These are phyloP conservation scores for Lactarius hatsudake DNA, from an alignment of 768 basidiomycete genomes.

Conservation along the genomic window DNA sequence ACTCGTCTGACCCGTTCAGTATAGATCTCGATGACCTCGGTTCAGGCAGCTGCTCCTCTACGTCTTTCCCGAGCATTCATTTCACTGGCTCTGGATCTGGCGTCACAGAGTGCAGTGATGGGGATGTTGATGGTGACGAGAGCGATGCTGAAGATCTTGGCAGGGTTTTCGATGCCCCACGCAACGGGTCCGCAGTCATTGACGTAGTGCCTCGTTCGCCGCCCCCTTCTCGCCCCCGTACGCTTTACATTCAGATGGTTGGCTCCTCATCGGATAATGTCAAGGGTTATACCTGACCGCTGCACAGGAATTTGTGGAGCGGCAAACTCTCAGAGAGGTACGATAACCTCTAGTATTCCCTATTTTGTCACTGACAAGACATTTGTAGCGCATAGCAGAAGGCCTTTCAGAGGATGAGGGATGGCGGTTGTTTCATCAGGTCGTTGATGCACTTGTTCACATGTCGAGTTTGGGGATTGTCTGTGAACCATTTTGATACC, in stretches of 20 bases:
- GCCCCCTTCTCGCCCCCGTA: conserved; percentile 38
- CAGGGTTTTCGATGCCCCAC: conserved; percentile 28
- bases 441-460: conserved; percentile 85
- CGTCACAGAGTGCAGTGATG: conserved; percentile 46
- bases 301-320: conserved; percentile 79
- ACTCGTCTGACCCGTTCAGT: conserved; percentile 50
- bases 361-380: neutral
- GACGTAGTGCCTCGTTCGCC: conserved; percentile 18
- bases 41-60: conserved; percentile 47
- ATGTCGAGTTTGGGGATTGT: conserved; percentile 89
- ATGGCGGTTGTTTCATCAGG: conserved; percentile 88
- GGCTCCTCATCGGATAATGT: conserved; percentile 21
- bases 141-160: conserved; percentile 31
- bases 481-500: conserved; percentile 31
- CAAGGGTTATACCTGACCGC: conserved; percentile 15
- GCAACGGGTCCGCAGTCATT: conserved; percentile 19
- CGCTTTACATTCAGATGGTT: conserved; percentile 94
- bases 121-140: conserved; percentile 42
- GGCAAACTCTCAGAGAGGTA: conserved; percentile 87
- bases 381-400: conserved; percentile 65
- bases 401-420: conserved; percentile 81
- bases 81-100: conserved; percentile 46
- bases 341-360: conserved; percentile 19
- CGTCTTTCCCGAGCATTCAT: conserved; percentile 82
- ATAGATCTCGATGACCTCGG: conserved; percentile 63